Evolutionary conservation across 345 rosid species (phyloP).

Genomic region (Acer yangbiense): DNA sequence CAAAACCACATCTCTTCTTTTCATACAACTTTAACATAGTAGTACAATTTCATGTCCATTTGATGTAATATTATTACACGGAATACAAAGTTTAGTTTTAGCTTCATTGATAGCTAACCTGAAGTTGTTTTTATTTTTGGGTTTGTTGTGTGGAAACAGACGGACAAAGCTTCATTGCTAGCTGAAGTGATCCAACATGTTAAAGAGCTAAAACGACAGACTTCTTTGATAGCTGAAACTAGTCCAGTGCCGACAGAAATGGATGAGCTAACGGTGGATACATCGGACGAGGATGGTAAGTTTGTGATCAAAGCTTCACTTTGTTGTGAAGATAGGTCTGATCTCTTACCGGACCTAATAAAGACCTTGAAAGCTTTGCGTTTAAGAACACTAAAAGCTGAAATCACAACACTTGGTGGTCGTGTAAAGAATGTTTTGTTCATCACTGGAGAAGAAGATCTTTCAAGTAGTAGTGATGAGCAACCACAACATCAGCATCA

Average conservation of each 20-base stretch:
- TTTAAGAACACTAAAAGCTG: constrained; percentile 84
- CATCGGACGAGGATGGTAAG: constrained; percentile 78
- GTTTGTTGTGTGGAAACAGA: constrained; percentile 39
- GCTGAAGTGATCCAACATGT: constrained; percentile 98
- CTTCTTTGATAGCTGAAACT: constrained; percentile 76
- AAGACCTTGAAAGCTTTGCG: constrained; percentile 78
- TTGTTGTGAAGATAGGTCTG: constrained; percentile 93
- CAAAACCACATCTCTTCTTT: constrained; percentile 16
- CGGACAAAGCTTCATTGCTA: constrained; percentile 95
- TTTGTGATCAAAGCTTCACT: constrained; percentile 87
- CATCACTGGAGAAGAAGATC: constrained; percentile 78
- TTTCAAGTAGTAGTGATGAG: constrained; percentile 26
- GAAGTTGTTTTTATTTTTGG: constrained; percentile 4
- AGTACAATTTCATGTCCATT: not conserved
- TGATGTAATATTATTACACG: not conserved
- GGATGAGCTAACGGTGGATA: constrained; percentile 84
- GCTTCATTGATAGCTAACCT: not conserved
- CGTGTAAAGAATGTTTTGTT: constrained; percentile 94
- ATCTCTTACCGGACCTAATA: constrained; percentile 86
- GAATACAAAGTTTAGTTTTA: not conserved
- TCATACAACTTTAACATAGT: constrained; percentile 12
- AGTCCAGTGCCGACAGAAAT: constrained; percentile 81
- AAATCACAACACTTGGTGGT: constrained; percentile 90
- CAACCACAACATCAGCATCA: constrained; percentile 31
- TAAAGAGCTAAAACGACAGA: constrained; percentile 87